Evolutionary conservation across 257 asterid genomes (phyloP).

Genomic region (Petrea volubilis): DNA sequence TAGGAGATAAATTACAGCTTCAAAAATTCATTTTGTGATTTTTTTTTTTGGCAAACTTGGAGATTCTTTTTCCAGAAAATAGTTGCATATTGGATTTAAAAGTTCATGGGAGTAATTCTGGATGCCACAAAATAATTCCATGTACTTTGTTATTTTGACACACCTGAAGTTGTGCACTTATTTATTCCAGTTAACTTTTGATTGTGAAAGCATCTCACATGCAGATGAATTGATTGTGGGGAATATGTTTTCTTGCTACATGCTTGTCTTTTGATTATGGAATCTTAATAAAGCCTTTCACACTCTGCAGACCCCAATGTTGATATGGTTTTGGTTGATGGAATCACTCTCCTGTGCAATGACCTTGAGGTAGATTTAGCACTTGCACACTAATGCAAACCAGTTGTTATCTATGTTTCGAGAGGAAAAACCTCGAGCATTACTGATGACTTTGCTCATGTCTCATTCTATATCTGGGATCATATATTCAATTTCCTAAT

Average conservation of each 20-base stretch:
- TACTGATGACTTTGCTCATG: background rate
- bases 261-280: background rate
- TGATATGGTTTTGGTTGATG: constrained; percentile 60
- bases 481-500: background rate
- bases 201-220: background rate
- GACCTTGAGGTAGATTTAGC: constrained; percentile 46
- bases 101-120: background rate
- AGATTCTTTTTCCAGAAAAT: background rate
- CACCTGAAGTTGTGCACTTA: background rate
- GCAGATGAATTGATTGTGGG: background rate
- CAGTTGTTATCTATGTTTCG: background rate
- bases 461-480: background rate
- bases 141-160: background rate
- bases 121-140: background rate
- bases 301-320: constrained; percentile 16
- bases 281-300: background rate
- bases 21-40: background rate
- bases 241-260: background rate
- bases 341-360: constrained; percentile 48
- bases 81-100: background rate
- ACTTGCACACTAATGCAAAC: no score
- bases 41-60: background rate
- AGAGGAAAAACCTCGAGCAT: background rate
- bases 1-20: background rate
- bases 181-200: background rate